phyloP scores from a whole-genome alignment of 2,329 filamentous ascomycete species.

The Gliomastix tumulicola region DNA sequence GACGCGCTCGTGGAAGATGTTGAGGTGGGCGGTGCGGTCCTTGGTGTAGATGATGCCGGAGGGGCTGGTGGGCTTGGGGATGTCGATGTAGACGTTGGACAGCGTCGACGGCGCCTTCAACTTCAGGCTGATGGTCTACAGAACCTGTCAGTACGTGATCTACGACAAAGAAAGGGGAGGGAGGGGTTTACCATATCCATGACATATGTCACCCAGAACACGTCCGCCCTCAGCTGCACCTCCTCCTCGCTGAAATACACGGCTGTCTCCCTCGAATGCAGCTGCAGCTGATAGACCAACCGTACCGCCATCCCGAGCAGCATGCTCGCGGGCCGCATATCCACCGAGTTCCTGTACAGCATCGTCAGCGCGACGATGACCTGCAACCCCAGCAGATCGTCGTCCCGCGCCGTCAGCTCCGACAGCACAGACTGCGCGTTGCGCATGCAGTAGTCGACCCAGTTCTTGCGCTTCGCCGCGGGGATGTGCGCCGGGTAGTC shows the following conservation, averaged over 20 bases:
- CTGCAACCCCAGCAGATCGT: slow-evolving; percentile 29
- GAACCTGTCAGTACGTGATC: too few species aligned
- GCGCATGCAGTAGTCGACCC: slow-evolving; percentile 20
- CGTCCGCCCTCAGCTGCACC: slow-evolving; percentile 21
- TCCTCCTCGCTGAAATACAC: slow-evolving; percentile 17
- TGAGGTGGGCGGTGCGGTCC: slow-evolving; percentile 23
- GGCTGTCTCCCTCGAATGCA: slow-evolving; percentile 20
- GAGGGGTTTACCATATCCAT: slow-evolving; percentile 33
- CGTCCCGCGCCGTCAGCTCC: slow-evolving; percentile 27
- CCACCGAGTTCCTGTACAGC: slow-evolving; percentile 25
- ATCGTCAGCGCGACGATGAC: slow-evolving; percentile 28
- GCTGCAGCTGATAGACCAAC: slow-evolving; percentile 23
- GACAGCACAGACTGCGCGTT: slow-evolving; percentile 29
- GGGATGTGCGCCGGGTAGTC: too few species aligned
- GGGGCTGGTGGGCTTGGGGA: slow-evolving; percentile 29
- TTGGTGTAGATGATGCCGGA: slow-evolving; percentile 24
- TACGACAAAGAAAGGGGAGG: too few species aligned
- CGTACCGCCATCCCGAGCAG: slow-evolving; percentile 29
- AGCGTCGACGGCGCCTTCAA: slow-evolving; percentile 28
- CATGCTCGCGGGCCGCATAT: slow-evolving; percentile 26
- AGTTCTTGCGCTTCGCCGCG: slow-evolving; percentile 9
- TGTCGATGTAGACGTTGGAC: slow-evolving; percentile 30
- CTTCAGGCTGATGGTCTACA: slow-evolving; percentile 25
- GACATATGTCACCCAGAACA: slow-evolving; percentile 33
- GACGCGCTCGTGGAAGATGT: slow-evolving; percentile 28